A percentile compares a stretch with the other conserved stretches of the same genome.
Conservation (phyloP, 805 yeast genomes). For the Lipomyces orientalis region DNA sequence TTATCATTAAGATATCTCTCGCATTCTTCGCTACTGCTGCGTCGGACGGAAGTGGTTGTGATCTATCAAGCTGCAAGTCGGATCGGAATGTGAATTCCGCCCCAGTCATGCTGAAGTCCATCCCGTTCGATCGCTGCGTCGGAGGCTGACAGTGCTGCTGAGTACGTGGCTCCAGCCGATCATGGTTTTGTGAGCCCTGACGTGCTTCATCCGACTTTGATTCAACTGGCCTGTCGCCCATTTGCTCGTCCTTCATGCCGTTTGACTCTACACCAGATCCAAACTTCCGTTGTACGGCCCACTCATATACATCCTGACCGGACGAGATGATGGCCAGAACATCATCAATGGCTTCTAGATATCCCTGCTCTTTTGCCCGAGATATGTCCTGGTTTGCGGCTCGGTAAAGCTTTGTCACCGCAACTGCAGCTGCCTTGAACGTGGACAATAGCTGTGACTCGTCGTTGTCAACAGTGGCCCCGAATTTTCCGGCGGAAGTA, state of each 20-base stretch:
- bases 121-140: slow-evolving; percentile 6
- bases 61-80: slow-evolving; percentile 32
- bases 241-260: slow-evolving; percentile 14
- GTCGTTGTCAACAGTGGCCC: slow-evolving; percentile 45
- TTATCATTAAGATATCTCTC: slow-evolving; percentile 27
- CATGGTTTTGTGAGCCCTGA: neutral
- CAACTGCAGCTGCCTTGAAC: slow-evolving; percentile 72
- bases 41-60: slow-evolving; percentile 23
- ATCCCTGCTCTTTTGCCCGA: slow-evolving; percentile 60
- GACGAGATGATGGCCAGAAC: slow-evolving; percentile 44
- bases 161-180: neutral
- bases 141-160: neutral
- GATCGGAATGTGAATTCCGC: slow-evolving; percentile 29
- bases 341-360: slow-evolving; percentile 66
- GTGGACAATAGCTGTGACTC: slow-evolving; percentile 63
- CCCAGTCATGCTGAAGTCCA: slow-evolving; percentile 7
- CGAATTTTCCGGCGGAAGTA: slow-evolving; percentile 54
- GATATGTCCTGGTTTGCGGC: slow-evolving; percentile 60
- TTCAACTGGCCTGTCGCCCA: neutral
- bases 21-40: slow-evolving; percentile 23
- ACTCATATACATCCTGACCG: slow-evolving; percentile 37
- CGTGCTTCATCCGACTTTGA: neutral
- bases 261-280: slow-evolving; percentile 8
- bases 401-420: slow-evolving; percentile 70
- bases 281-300: slow-evolving; percentile 33